Evolutionary conservation across 2,329 filamentous ascomycete genomes (phyloP), one percentile per base, ranked within the genome.

Genomic region (Colletotrichum navitas): DNA sequence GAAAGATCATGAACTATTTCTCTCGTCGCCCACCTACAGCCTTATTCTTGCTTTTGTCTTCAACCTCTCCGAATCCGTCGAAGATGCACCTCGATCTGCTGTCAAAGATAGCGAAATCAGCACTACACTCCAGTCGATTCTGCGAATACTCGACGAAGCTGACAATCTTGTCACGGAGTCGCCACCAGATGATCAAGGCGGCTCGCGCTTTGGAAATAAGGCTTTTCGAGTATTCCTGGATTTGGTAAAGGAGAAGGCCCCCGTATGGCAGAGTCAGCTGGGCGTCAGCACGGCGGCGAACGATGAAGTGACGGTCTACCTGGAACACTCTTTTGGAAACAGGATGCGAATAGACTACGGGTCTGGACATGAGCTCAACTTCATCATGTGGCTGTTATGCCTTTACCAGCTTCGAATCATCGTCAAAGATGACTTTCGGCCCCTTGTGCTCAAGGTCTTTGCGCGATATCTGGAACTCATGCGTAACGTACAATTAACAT

Each of bases 291-390:
- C 81, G 3, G 82, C 80, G 16, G 92, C 92, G 18, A 85, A 92
- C 59, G 82, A 87, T 3, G 96, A 99, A 79, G 85, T 93, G 6
- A 91, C 92, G 0, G 90, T 91, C 39, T 99, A 99, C 81, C 87
- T 99, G 43, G 83, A 88, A 74, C 89, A 97, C 78, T 92, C 93
- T 0, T 95, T 98, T 75, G 96, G 96, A 56, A 97, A 97, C 79
- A 89, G 91, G 55, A 89, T 89, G 63, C 90, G 95, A 51, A 96
- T 99, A 77, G 96, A 99, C 83, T 99, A 99, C 80, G 96, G 96
- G 62, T 98, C 94, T 0, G 96, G 96, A 2, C 96, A 99, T 81
- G 96, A 99, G 83, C 88, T 99, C 73, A 98, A 99, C 85, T 98
- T 99, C 83, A 87, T 95, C 81, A 92, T 97, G 79, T 99, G 95